Evolutionary conservation across 2,329 filamentous ascomycete species (phyloP), one percentile per base, ranked within the genome.

Genomic region (Stemphylium lycopersici): DNA sequence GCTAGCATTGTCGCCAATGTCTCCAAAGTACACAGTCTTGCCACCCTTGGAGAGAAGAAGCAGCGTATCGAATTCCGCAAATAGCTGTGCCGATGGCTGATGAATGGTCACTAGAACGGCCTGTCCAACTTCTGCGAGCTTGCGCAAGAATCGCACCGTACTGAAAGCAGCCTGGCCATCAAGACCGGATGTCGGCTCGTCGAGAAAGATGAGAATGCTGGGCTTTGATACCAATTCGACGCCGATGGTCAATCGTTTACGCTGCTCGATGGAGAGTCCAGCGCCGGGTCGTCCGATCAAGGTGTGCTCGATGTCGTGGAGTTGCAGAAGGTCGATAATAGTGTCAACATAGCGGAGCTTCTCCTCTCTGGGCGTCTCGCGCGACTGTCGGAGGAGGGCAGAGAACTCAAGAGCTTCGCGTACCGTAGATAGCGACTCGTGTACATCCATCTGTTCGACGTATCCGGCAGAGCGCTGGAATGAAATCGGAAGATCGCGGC

Each of bases 31-130:
- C 31, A 92, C 86, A 0, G 87, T 90, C 69, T 80, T 84, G 49
- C 90, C 90, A 48, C 89, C 88, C 67, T 84, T 87, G 22, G 86
- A 85, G 7, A 93, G 79, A 76, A 93, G 89, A 18, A 93, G 81
- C 4, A 93, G 82, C 43, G 88, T 83, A 66, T 93, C 90, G 69
- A 93, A 97, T 50, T 89, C 86, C 71, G 96, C 89, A 79, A 96
- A 96, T 29, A 97, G 82, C 81, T 93, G 90, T 24, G 91, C 91
- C 4, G 90, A 96, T 12, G 93, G 93, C 75, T 97, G 93, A 74
- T 97, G 92, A 57, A 96, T 96, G 0, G 92, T 96, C 77, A 91
- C 96, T 10, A 97, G 85, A 72, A 97, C 90, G 41, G 93, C 91
- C 45, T 67, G 63, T 12, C 93, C 93, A 57, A 85, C 87, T 71